Evolutionary conservation across 768 basidiomycete genomes (phyloP), one percentile per base, ranked within the genome.

Genomic region (Termitomyces sp.): DNA sequence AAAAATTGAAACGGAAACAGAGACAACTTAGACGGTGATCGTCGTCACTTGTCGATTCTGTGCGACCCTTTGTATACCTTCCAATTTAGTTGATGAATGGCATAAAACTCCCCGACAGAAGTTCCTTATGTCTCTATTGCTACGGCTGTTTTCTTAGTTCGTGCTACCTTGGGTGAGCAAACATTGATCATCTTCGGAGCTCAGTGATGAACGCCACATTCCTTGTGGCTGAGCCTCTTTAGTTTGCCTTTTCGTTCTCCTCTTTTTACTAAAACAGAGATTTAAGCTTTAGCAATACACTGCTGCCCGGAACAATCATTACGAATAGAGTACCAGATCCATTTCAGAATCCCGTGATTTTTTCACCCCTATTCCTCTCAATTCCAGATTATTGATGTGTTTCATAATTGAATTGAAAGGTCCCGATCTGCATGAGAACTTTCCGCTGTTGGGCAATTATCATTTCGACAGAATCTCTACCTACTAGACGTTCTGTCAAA

Each of bases 1-100:
- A 74, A 60, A 75, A 76, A 60, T 60, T 65, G 66, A 74, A 64
- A 58, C 61, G 76, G 55, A 69, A 70, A 62, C 54, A 67, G 37
- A 76, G 69, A 62, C 63, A 70, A 51, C 57, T 64, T 32, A 68
- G 67, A 46, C 59, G 59, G 50, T 60, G 53, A 60, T 56, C 22
- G 15, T 62, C 17, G 15, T 15, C 10, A n/a, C 26, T 15, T 32
- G 5, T 26, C 4, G 10, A 38, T 40, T 12, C 37, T 28, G 24
- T 19, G 24, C 8, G 22, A 24, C 11, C 17, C 11, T 17, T 11
- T 26, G 9, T 38, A 26, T 49, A 49, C 24, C 26, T 28, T 6
- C 37, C 10, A 28, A 17, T 26, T 0, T 49, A 35, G n/a, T 26
- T 12, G 35, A 49, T 28, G 24, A 40, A 40, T 28, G 37, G 5